Percentiles rank a stretch among this genome's conserved stretches.
phyloP scores from a whole-genome alignment of 2,329 filamentous ascomycete species.

The Paecilomyces sp. region DNA sequence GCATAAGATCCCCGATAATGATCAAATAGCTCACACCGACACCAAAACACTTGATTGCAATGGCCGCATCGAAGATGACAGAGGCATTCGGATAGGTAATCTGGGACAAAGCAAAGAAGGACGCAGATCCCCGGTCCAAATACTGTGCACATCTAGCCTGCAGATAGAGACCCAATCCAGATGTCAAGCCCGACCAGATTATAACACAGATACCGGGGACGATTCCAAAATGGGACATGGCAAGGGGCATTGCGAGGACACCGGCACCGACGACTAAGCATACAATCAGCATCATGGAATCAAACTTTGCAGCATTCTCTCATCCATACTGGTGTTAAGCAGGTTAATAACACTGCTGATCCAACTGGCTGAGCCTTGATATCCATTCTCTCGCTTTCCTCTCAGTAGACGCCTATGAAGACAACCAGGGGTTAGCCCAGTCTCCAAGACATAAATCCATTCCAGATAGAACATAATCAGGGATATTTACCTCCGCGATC shows the following conservation, averaged over 20 bases:
- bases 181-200: slow-evolving; percentile 80
- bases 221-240: slow-evolving; percentile 93
- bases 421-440: not conserved
- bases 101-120: slow-evolving; percentile 95
- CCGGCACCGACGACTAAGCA: slow-evolving; percentile 78
- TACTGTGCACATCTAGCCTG: slow-evolving; percentile 91
- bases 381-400: slow-evolving; percentile 63
- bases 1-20: slow-evolving; percentile 98
- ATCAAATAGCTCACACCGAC: slow-evolving; percentile 97
- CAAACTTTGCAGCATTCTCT: not conserved
- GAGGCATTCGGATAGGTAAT: slow-evolving; percentile 95
- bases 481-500: slow-evolving; percentile 22
- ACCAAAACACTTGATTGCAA: slow-evolving; percentile 96
- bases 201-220: slow-evolving; percentile 76
- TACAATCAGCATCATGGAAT: not conserved
- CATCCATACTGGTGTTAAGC: slow-evolving; percentile 75
- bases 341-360: slow-evolving; percentile 89
- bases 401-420: slow-evolving; percentile 28
- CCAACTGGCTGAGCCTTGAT: slow-evolving; percentile 72
- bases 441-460: not conserved
- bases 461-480: not conserved
- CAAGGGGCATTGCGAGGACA: slow-evolving; percentile 90
- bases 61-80: slow-evolving; percentile 90
- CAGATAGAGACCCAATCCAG: slow-evolving; percentile 89
- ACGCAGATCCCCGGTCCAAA: slow-evolving; percentile 77